phyloP scores from a whole-genome alignment of 2,329 filamentous ascomycete genomes.

The Thermoascus crustaceus region DNA sequence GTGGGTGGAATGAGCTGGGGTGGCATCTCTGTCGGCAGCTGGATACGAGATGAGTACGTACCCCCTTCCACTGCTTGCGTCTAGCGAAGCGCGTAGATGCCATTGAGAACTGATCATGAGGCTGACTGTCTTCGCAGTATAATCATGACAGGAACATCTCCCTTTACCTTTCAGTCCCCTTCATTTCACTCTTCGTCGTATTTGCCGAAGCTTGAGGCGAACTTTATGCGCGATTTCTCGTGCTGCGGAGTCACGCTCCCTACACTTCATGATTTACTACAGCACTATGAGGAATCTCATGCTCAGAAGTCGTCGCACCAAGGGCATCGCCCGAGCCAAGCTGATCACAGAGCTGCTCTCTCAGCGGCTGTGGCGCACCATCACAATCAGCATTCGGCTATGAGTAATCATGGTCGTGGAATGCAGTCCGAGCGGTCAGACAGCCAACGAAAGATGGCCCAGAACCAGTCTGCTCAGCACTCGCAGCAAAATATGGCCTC shows the following conservation, averaged over 20 bases:
- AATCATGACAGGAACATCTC: constrained; percentile 94
- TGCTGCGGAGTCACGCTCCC: constrained; percentile 87
- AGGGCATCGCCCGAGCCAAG: constrained; percentile 42
- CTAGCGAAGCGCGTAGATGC: background rate
- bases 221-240: constrained; percentile 94
- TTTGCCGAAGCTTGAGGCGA: constrained; percentile 89
- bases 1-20: constrained; percentile 91
- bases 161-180: constrained; percentile 80
- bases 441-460: constrained; percentile 30
- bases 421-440: constrained; percentile 28
- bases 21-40: constrained; percentile 89
- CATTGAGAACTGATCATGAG: no score
- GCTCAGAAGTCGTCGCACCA: constrained; percentile 56
- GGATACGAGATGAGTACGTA: constrained; percentile 87
- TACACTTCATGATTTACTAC: constrained; percentile 86
- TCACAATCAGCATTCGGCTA: constrained; percentile 38
- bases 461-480: constrained; percentile 22
- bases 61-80: background rate
- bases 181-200: constrained; percentile 97
- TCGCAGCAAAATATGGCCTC: constrained; percentile 16
- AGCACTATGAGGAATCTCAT: constrained; percentile 95
- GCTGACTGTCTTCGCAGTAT: constrained; percentile 52
- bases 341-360: constrained; percentile 44
- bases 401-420: constrained; percentile 25
- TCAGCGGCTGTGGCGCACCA: constrained; percentile 42